Evolutionary conservation across 2,329 filamentous ascomycete genomes (phyloP).

Genomic region (Botrytis paeoniae): DNA sequence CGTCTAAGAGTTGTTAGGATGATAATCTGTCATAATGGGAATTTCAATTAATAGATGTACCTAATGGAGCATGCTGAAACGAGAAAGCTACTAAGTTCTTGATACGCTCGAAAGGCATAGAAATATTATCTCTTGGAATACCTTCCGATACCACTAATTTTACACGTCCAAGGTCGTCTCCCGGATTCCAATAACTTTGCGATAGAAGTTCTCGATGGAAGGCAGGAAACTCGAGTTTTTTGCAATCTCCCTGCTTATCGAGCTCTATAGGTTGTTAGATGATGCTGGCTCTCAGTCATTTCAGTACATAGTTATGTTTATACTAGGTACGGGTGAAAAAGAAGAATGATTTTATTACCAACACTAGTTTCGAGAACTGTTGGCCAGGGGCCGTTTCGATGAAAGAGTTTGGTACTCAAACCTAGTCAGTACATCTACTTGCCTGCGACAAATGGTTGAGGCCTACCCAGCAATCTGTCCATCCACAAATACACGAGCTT

Average conservation of each 20-base stretch:
- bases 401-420: slow-evolving; percentile 47
- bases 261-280: slow-evolving; percentile 28
- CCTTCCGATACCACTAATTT: slow-evolving; percentile 75
- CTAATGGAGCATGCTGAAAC: slow-evolving; percentile 78
- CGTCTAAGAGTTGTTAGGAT: slow-evolving; percentile 46
- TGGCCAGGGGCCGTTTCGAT: slow-evolving; percentile 50
- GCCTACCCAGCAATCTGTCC: slow-evolving; percentile 59
- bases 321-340: background rate
- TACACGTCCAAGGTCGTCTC: slow-evolving; percentile 70
- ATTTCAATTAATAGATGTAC: slow-evolving; percentile 46
- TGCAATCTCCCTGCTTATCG: slow-evolving; percentile 49
- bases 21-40: background rate
- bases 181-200: slow-evolving; percentile 68
- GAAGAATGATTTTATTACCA: slow-evolving; percentile 40
- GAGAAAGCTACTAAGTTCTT: slow-evolving; percentile 76
- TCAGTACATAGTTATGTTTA: background rate
- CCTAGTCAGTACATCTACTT: background rate
- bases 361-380: slow-evolving; percentile 44
- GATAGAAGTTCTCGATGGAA: slow-evolving; percentile 69
- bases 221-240: slow-evolving; percentile 65
- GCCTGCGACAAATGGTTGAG: background rate
- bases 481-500: slow-evolving; percentile 67
- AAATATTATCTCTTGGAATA: slow-evolving; percentile 52
- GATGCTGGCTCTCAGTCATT: background rate
- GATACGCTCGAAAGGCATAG: slow-evolving; percentile 59